Evolutionary conservation across 345 rosid genomes (phyloP), one percentile per base, ranked within the genome.

Genomic region (Salix dunnii): DNA sequence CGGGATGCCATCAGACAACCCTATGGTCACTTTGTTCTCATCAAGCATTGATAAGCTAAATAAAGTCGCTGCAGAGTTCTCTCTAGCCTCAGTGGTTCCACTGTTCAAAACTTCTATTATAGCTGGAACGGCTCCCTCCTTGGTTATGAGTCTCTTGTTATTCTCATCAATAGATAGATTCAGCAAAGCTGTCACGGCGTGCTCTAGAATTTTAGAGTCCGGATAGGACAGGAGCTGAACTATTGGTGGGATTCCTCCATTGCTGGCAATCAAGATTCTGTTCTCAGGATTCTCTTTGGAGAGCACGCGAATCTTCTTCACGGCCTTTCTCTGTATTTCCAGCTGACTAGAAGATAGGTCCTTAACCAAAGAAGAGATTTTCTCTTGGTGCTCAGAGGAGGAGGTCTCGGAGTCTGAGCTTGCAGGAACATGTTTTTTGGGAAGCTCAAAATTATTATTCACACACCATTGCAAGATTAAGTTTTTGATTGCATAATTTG

Each of bases 1-100:
- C 0, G 97, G 93, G 35, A 94, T 90, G 25, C 94, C 97, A 33
- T 87, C 71, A 0, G 84, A 86, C 38, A 79, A 31, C 3, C 92
- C 98, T 4, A 93, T 79, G 0, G 86, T 84, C 27, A 92, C 86
- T 80, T 92, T 90, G 79, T 90, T 90, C 80, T 92, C 94, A n/a
- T 89, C 94, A 2, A 94, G 82, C 94, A 92, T 90, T 1, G 98
- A 92, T 49, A 94, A 76, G 75, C 94, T 94, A 79, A 91, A 94
- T 49, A 93, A 78, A 68, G 95, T 89, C 21, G 95, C 97, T 3
- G 97, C 97, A 2, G 97, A 88, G 79, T 94, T 94, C 76, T 93
- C 98, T 78, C 86, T 86, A 1, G 97, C 92, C 72, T 89, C 97
- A 2, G 21, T 82, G 35, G 66, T 87, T 70, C 98, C 97, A 12